Conservation (phyloP, 2,329 filamentous ascomycete genomes). For the Paraphoma chrysanthemicola region DNA sequence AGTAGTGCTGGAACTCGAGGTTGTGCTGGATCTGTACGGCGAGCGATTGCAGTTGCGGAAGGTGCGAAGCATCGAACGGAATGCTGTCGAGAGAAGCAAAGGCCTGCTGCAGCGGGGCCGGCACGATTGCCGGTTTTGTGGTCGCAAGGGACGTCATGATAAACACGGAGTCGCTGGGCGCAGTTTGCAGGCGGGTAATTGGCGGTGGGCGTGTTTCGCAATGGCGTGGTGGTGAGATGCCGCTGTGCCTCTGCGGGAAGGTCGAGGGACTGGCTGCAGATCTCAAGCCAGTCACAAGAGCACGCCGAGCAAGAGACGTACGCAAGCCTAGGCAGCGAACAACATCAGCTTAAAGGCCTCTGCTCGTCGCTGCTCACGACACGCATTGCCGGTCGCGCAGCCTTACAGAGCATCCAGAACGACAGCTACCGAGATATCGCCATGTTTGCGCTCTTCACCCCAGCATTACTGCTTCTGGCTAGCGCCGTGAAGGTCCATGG, state of each 20-base stretch:
- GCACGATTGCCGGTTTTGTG: conserved; percentile 32
- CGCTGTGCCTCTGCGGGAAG: conserved; percentile 41
- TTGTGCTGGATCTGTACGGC: conserved; percentile 71
- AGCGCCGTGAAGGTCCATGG: conserved; percentile 25
- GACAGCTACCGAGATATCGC: conserved; percentile 4
- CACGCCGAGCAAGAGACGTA: conserved; percentile 8
- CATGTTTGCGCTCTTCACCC: conserved; percentile 31
- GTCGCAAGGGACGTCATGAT: conserved; percentile 34
- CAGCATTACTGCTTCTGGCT: conserved; percentile 38
- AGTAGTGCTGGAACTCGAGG: conserved; percentile 77
- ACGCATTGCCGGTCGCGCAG: neutral
- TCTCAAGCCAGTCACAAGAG: conserved; percentile 16
- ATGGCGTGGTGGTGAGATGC: conserved; percentile 18
- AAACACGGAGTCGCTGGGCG: conserved; percentile 10
- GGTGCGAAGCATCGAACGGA: conserved; percentile 24
- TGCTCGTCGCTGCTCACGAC: neutral
- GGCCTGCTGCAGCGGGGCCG: conserved; percentile 42
- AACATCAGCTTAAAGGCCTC: neutral
- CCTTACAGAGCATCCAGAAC: neutral
- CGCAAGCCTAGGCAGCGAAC: conserved; percentile 15
- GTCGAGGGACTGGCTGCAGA: conserved; percentile 27
- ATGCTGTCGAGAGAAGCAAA: conserved; percentile 31
- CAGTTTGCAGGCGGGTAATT: conserved; percentile 22
- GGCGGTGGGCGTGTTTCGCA: conserved; percentile 31
- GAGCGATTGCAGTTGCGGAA: conserved; percentile 55